Evolutionary conservation across 495 filamentous ascomycete species (phyloP), one percentile per base, ranked within the genome.

Genomic region (Penicillium maclennaniae): DNA sequence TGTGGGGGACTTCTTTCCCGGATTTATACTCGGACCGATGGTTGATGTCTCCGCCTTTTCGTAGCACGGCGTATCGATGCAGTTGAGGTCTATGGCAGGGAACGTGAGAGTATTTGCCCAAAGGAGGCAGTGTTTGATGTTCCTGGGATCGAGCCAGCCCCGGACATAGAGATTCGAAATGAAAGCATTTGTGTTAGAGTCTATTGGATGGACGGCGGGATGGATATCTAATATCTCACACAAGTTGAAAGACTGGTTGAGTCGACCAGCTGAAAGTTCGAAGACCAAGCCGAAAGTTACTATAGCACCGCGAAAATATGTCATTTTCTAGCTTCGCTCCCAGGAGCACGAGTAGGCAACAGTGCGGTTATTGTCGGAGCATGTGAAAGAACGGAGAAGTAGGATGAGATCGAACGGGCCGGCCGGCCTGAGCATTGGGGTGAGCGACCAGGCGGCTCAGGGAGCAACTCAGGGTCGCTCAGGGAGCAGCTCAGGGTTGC

Each of bases 351-450:
- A 28, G n/a, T n/a, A n/a, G n/a, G n/a, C n/a, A n/a, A n/a, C n/a
- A n/a, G n/a, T n/a, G 40, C 39, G 40, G 20, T 49, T 54, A 54
- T 48, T 15, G 14, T 49, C 45, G 39, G 41, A 54, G 31, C 10
- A 43, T 12, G 1, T 48, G n/a, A 43, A 42, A 19, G 38, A 43
- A 25, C 10, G 16, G 26, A 39, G 45, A 49, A 20, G 45, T 14
- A 49, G 25, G 15, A 28, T 49, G 52, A 40, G 39, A 44, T 44
- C 17, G 15, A 52, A 54, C 23, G n/a, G n/a, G n/a, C n/a, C n/a
- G n/a, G n/a, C n/a, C n/a, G n/a, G n/a, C n/a, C n/a, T n/a, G n/a
- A n/a, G n/a, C n/a, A n/a, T n/a, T n/a, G n/a, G n/a, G n/a, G n/a
- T n/a, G n/a, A n/a, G n/a, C n/a, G n/a, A n/a, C n/a, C n/a, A n/a